phyloP scores from a whole-genome alignment of 208 protist species.

The Leishmania major region DNA sequence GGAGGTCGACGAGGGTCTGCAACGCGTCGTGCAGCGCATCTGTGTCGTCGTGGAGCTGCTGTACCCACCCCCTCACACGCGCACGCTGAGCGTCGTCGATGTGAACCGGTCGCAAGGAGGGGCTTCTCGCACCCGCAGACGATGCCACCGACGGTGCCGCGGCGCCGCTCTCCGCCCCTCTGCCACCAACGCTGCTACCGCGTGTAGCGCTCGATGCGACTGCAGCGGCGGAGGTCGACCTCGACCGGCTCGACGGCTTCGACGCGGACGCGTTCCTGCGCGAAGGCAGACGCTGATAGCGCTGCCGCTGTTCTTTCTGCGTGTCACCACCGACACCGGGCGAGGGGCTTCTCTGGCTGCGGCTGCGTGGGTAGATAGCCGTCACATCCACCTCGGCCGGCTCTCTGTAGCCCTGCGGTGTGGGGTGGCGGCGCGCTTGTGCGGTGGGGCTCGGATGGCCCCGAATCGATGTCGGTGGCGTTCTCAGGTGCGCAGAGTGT shows the following conservation, averaged over 20 bases:
- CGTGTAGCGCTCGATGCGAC: background rate
- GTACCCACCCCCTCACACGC: constrained; percentile 43
- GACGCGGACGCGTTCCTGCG: background rate
- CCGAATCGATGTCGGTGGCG: background rate
- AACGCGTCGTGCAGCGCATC: constrained; percentile 66
- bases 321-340: background rate
- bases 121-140: background rate
- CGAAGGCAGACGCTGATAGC: background rate
- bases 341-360: constrained; percentile 13
- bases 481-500: background rate
- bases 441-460: background rate
- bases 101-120: constrained; percentile 24
- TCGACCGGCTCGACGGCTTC: background rate
- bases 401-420: background rate
- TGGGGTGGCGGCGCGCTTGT: background rate
- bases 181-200: constrained; percentile 2
- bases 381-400: constrained; percentile 25
- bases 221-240: constrained; percentile 2
- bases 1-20: constrained; percentile 58
- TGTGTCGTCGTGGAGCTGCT: constrained; percentile 52
- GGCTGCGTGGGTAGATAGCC: constrained; percentile 17
- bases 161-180: background rate
- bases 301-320: background rate
- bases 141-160: background rate
- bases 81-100: constrained; percentile 33